Percentiles rank a stretch among this genome's conserved stretches.
Evolutionary conservation across 495 filamentous ascomycete species (phyloP).

Genomic region (Pyronema domesticum): DNA sequence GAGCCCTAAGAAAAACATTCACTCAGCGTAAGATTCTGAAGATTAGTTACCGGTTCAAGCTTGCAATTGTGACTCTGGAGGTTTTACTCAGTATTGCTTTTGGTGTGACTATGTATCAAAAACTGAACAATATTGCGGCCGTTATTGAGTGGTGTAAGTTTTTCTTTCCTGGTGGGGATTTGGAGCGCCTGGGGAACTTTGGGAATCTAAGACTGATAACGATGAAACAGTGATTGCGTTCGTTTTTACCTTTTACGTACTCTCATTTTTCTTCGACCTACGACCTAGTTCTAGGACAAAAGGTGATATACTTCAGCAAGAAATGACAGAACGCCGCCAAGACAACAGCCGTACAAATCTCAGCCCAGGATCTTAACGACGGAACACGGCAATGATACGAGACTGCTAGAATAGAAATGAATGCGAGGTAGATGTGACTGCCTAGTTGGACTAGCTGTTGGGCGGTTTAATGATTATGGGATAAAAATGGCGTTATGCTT

Average conservation of each 20-base stretch:
- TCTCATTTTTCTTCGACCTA: constrained; percentile 78
- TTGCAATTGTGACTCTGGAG: constrained; percentile 62
- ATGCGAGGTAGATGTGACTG: too few species aligned
- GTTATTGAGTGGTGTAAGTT: constrained; percentile 47
- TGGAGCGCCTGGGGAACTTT: not conserved
- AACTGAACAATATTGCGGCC: constrained; percentile 29
- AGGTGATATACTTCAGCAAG: constrained; percentile 25
- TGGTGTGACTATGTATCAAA: constrained; percentile 25
- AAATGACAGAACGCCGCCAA: constrained; percentile 3
- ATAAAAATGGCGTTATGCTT: too few species aligned
- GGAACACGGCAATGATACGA: too few species aligned
- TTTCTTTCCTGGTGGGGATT: not conserved
- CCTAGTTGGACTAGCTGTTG: too few species aligned
- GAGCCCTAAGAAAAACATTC: constrained; percentile 49
- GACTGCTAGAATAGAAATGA: too few species aligned
- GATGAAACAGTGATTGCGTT: constrained; percentile 47
- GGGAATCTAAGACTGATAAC: not conserved
- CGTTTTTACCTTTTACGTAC: constrained; percentile 75
- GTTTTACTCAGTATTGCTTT: constrained; percentile 39
- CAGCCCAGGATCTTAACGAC: not conserved
- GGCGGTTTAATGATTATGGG: too few species aligned
- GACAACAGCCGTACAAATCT: not conserved
- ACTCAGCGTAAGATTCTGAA: constrained; percentile 45
- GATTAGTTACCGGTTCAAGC: constrained; percentile 65
- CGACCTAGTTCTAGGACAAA: constrained; percentile 58